Base-by-base conservation (phyloP, 129 eudicot genomes). In the Lonicera japonica region DNA sequence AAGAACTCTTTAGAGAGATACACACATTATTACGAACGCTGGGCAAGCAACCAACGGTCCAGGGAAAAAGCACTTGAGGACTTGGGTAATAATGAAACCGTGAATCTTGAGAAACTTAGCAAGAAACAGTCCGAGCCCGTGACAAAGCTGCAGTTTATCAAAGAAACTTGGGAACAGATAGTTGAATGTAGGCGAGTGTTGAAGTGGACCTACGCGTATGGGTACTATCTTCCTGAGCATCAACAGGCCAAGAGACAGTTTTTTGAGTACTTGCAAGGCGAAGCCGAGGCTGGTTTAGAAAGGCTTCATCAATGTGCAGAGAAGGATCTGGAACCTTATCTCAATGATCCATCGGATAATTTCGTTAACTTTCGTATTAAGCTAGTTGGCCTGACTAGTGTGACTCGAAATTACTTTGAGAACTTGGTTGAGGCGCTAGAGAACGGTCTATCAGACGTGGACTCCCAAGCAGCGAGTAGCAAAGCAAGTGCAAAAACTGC, bases 1-100 rank as follows among this genome's bases (percentile, higher is more conserved):
- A 94, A 94, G 84, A 94, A 94, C 73, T 88, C 99, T 24, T 68
- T 94, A 60, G 99, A 94, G 71, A 73, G 96, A 81, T 94, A 94
- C 72, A 88, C 95, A 39, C 99, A 94, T 74, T 88, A 94, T 60
- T 94, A 94, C 73, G 99, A 94, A 74, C 86, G 99, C 5, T 94
- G 96, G 96, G 96, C 96, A 20, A 79, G 90, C 69, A 94, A 94
- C 64, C 96, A 94, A 77, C 77, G 80, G 99, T 94, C 99, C 5
- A 88, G 96, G 80, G 85, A 85, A 71, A 94, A 88, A 58, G 99
- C 99, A 50, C 71, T 88, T 45, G 82, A 79, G 5, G 99, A 94
- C 79, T 73, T 94, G 70, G 82, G 80, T n/a, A 87, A 78, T 70
- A 85, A 88, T 95, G 89, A 83, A 72, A 79, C 77, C 68, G 77